These are phyloP conservation scores for Botrytis aclada DNA, from an alignment of 2,329 filamentous ascomycete species.

Conservation along the genomic window DNA sequence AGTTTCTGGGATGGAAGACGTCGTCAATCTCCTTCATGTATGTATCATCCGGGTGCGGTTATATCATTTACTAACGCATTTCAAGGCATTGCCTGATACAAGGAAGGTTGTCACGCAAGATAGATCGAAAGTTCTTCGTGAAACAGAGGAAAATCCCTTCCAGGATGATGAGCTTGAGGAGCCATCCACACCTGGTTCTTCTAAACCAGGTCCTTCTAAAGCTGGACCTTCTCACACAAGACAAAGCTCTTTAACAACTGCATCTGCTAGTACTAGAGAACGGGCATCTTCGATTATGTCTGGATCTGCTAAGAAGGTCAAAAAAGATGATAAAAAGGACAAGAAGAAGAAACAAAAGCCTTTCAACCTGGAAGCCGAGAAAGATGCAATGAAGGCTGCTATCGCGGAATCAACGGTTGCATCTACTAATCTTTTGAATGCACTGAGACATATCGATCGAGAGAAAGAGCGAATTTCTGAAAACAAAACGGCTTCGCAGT, in stretches of 20 bases:
- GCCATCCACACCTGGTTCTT: conserved; percentile 25
- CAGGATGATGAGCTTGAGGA: conserved; percentile 62
- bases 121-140: conserved; percentile 76
- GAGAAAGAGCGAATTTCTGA: conserved; percentile 86
- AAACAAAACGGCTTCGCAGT: conserved; percentile 68
- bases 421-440: conserved; percentile 85
- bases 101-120: conserved; percentile 74
- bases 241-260: conserved; percentile 21
- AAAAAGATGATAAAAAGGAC: conserved; percentile 43
- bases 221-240: conserved; percentile 25
- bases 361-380: conserved; percentile 86
- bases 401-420: conserved; percentile 88
- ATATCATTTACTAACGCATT: conserved; percentile 18
- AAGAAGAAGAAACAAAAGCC: conserved; percentile 56
- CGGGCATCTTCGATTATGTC: conserved; percentile 25
- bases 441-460: conserved; percentile 84
- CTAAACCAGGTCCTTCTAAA: conserved; percentile 15
- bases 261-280: conserved; percentile 22
- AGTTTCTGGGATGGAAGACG: conserved; percentile 73
- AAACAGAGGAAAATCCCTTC: conserved; percentile 71
- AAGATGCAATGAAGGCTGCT: conserved; percentile 79
- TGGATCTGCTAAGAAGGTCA: conserved; percentile 38
- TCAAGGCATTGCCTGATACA: conserved; percentile 56
- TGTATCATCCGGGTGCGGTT: not conserved
- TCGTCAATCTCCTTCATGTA: conserved; percentile 74